Conservation (phyloP, 345 rosid species). For the Acer yangbiense region DNA sequence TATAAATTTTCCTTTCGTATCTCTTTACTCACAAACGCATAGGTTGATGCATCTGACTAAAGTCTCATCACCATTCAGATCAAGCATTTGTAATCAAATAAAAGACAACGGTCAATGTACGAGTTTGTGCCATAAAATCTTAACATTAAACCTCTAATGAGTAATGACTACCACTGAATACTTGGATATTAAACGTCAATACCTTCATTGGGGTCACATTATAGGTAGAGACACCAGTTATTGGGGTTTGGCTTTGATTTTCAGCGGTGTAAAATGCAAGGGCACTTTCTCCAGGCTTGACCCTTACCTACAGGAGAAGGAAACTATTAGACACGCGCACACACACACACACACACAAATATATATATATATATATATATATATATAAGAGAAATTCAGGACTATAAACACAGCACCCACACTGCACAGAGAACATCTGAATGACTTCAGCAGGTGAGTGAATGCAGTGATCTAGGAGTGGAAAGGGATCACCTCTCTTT, state of each 20-base stretch:
- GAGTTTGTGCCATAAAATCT: neutral
- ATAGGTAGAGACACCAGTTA: conserved; percentile 83
- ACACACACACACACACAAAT: no score
- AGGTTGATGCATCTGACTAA: neutral
- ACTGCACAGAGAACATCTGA: conserved; percentile 2
- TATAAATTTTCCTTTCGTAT: neutral
- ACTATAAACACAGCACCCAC: neutral
- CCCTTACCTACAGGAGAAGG: conserved; percentile 62
- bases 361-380: no score
- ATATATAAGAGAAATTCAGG: conserved; percentile 7
- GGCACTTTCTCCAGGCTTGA: conserved; percentile 95
- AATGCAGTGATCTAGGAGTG: neutral
- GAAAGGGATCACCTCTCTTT: conserved; percentile 72
- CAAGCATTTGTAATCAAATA: neutral
- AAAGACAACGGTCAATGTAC: neutral
- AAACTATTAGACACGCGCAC: neutral
- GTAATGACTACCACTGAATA: neutral
- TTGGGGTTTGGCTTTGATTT: conserved; percentile 70
- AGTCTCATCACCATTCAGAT: neutral
- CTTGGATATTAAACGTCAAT: conserved; percentile 7
- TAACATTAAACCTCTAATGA: neutral
- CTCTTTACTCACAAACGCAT: neutral
- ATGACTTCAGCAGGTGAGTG: neutral
- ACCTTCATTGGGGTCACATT: conserved; percentile 97
- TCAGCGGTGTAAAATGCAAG: conserved; percentile 98